Evolutionary conservation across 768 basidiomycete genomes (phyloP).

Genomic region (Psilocybe sp.): DNA sequence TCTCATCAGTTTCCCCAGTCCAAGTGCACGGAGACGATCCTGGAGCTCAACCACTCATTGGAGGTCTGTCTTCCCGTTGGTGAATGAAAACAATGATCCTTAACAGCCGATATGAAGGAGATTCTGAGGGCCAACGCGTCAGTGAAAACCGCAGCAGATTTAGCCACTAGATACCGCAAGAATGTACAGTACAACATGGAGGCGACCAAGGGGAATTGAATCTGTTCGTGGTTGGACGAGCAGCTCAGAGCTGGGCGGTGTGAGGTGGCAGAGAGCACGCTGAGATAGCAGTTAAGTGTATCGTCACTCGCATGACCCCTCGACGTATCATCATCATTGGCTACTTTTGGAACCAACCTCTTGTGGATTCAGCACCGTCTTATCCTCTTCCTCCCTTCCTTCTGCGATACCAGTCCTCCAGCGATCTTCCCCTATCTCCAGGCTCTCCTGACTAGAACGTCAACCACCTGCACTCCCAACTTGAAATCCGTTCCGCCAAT

Average conservation of each 20-base stretch:
- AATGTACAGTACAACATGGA: slow-evolving; percentile 93
- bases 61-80: slow-evolving; percentile 49
- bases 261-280: not conserved
- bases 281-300: not conserved
- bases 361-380: not conserved
- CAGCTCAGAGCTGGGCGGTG: not conserved
- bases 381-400: slow-evolving; percentile 1
- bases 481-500: too few relatives aligned
- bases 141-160: slow-evolving; percentile 77
- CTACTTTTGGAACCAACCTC: too few relatives aligned
- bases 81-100: not conserved
- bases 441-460: too few relatives aligned
- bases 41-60: slow-evolving; percentile 85
- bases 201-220: slow-evolving; percentile 50
- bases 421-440: too few relatives aligned
- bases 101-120: slow-evolving; percentile 47
- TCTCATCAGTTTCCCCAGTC: slow-evolving; percentile 46
- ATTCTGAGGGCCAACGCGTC: slow-evolving; percentile 75
- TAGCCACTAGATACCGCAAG: slow-evolving; percentile 84
- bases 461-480: not conserved
- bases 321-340: too few relatives aligned
- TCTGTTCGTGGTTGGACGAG: slow-evolving; percentile 2
- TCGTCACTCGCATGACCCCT: too few relatives aligned
- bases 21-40: slow-evolving; percentile 88
- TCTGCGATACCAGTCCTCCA: too few relatives aligned